Conservation (phyloP, 257 asterid genomes). For the Solanum megistacrolobum region DNA sequence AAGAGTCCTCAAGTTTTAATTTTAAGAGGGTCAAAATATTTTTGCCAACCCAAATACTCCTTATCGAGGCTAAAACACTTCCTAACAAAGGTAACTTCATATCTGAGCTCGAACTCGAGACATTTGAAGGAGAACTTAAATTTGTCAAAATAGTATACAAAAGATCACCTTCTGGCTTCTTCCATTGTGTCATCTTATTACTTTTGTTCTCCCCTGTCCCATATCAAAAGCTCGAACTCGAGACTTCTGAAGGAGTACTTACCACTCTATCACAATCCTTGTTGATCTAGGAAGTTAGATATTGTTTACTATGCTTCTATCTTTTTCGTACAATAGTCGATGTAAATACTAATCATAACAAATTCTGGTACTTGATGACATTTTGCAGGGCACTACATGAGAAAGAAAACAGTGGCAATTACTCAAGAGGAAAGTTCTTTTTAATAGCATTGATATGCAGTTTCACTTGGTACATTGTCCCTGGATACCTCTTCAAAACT, state of each 20-base stretch:
- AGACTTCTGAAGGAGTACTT: neutral
- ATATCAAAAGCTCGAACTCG: no score
- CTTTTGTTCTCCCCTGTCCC: neutral
- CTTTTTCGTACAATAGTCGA: neutral
- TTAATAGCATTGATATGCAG: constrained; percentile 39
- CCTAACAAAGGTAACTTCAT: no score
- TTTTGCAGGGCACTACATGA: constrained; percentile 65
- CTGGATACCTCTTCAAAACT: constrained; percentile 39
- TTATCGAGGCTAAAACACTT: neutral
- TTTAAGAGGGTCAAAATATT: neutral
- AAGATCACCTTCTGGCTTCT: neutral
- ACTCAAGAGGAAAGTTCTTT: constrained; percentile 49
- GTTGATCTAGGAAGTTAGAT: neutral
- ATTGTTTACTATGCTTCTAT: neutral
- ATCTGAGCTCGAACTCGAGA: neutral
- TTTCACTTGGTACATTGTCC: constrained; percentile 48
- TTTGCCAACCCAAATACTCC: neutral
- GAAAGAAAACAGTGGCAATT: constrained; percentile 10
- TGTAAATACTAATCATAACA: neutral
- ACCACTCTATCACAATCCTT: neutral
- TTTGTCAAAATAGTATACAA: neutral
- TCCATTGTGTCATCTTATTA: neutral
- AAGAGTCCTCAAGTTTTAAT: neutral
- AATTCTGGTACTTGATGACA: neutral
- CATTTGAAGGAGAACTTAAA: neutral